A percentile compares a stretch with the other conserved stretches of the same genome.
These are phyloP conservation scores for Juncus inflexus DNA, from an alignment of 176 grass and related monocot species.

Conservation along the genomic window DNA sequence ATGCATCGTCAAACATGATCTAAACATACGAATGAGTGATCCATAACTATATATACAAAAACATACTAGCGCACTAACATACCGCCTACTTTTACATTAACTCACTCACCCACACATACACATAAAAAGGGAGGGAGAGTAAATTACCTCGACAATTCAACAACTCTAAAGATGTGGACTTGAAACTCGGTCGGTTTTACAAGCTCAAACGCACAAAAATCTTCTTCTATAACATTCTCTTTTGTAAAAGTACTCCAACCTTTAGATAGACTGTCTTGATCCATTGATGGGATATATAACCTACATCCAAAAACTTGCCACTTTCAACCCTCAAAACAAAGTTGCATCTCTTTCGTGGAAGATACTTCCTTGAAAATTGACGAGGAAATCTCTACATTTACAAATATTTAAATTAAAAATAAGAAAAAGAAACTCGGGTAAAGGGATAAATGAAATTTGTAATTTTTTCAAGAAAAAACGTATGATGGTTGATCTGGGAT, in stretches of 20 bases:
- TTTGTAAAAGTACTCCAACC: constrained; percentile 66
- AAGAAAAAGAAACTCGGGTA: background rate
- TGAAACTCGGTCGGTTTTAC: constrained; percentile 45
- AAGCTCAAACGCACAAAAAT: constrained; percentile 83
- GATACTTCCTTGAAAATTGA: constrained; percentile 62
- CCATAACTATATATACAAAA: too few relatives aligned
- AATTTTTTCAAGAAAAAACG: background rate
- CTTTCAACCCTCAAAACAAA: constrained; percentile 44
- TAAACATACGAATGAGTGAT: too few relatives aligned
- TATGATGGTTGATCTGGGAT: constrained; percentile 33
- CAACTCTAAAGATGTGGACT: constrained; percentile 62
- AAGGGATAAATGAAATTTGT: background rate
- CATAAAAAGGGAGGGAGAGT: too few relatives aligned
- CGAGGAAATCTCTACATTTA: constrained; percentile 58
- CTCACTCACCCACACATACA: too few relatives aligned
- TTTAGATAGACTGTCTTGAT: constrained; percentile 48
- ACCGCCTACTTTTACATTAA: too few relatives aligned
- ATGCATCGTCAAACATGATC: too few relatives aligned
- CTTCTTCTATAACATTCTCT: constrained; percentile 75
- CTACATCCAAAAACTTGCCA: constrained; percentile 50
- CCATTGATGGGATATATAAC: constrained; percentile 41
- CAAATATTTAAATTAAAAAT: background rate
- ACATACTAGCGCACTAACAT: too few relatives aligned
- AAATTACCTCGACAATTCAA: constrained; percentile 26
- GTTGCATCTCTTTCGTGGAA: constrained; percentile 42